Evolutionary conservation across 805 yeast genomes (phyloP), one percentile per base, ranked within the genome.

Genomic region (Lipomyces orientalis): DNA sequence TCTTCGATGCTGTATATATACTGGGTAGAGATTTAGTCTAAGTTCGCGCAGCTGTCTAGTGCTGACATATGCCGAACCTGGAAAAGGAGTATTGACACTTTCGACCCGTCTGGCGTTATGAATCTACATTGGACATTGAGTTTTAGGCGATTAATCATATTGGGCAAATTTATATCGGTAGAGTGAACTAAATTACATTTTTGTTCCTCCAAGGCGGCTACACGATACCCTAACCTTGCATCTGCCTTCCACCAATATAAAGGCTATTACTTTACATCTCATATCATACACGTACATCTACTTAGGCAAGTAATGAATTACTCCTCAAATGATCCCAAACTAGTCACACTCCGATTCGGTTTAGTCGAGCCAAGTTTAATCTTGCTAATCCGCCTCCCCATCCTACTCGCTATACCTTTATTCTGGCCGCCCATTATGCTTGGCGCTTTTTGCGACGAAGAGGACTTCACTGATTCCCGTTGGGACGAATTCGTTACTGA

Each of bases 311-410:
- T 2, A 25, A 25, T 37, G 14, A 43, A n/a, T 43, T 16, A 16
- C 49, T 43, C n/a, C 16, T n/a, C 49, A 43, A 43, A 43, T 2
- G 19, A 37, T 4, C 22, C 49, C 25, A 43, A 19, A 9, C n/a
- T 43, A n/a, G 49, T 43, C 49, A 43, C 49, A 43, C 49, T 43
- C 22, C 49, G 43, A 37, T 37, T 12, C 43, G 12, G 49, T 43
- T 43, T 43, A 7, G 22, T 43, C 22, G 49, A 43, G 49, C 35
- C 56, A 39, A 59, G 43, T 37, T 35, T 51, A 25, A 59, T 59
- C 62, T 49, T 59, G 56, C 62, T 59, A 19, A 59, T 29, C 31
- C 62, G 54, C 56, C 62, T 39, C 29, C 62, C 29, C 19, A 59
- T 37, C 37, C 58, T n/a, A 43, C 56, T 59, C 19, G 59, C 59